Conservation (phyloP, 371 early-diverging fungal species). For the Mucor lusitanicus region DNA sequence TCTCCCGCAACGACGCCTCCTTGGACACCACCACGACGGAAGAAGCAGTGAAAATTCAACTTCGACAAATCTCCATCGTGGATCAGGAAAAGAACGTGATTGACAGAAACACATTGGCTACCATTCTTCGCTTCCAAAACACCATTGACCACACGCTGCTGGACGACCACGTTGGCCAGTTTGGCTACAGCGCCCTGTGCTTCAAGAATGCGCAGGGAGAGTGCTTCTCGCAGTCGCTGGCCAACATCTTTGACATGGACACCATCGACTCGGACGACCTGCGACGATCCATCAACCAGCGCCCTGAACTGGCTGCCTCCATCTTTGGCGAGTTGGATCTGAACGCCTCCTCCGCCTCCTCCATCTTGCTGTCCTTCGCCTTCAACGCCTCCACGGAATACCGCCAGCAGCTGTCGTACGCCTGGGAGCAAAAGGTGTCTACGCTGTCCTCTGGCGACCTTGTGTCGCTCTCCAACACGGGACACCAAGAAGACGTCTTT, state of each 20-base stretch:
- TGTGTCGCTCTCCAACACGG: constrained; percentile 24
- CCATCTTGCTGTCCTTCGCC: constrained; percentile 53
- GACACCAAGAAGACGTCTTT: constrained; percentile 31
- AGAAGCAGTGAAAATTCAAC: constrained; percentile 54
- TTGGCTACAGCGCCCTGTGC: constrained; percentile 27
- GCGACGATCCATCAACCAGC: constrained; percentile 33
- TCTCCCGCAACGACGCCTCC: constrained; percentile 30
- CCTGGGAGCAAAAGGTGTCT: constrained; percentile 57
- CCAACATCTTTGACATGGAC: constrained; percentile 42
- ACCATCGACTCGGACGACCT: constrained; percentile 31
- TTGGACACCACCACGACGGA: constrained; percentile 16
- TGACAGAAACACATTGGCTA: constrained; percentile 41
- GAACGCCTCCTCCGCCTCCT: constrained; percentile 31
- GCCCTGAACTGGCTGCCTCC: constrained; percentile 29
- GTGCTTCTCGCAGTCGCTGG: constrained; percentile 42
- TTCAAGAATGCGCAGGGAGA: constrained; percentile 32
- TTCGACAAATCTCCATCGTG: constrained; percentile 50
- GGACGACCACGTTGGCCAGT: constrained; percentile 37
- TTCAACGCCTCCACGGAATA: constrained; percentile 59
- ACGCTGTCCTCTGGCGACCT: constrained; percentile 34
- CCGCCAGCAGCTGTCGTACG: constrained; percentile 42
- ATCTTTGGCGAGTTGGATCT: constrained; percentile 24
- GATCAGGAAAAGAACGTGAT: constrained; percentile 40
- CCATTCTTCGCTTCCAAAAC: constrained; percentile 54
- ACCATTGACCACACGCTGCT: constrained; percentile 54